Evolutionary conservation across 345 rosid species (phyloP).

Genomic region (Hibiscus syriacus): DNA sequence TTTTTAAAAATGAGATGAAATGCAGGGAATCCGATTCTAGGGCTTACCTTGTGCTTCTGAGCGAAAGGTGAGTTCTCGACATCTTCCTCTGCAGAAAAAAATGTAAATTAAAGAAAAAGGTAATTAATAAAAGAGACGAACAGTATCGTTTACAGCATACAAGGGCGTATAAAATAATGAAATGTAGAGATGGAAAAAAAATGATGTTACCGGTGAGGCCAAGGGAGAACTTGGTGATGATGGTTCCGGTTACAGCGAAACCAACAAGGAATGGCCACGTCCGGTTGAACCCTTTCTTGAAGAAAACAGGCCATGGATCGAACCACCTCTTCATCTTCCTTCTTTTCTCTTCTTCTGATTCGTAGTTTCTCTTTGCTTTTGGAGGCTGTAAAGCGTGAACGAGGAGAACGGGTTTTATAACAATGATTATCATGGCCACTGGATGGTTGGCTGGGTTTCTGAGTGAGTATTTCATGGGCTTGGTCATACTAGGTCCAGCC

Average conservation of each 20-base stretch:
- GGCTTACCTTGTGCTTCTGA: conserved; percentile 58
- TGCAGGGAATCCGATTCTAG: not conserved
- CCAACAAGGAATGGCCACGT: conserved; percentile 83
- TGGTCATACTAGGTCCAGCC: not conserved
- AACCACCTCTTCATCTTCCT: conserved; percentile 38
- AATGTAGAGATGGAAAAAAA: not conserved
- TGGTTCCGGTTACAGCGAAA: conserved; percentile 55
- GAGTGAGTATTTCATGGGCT: not conserved
- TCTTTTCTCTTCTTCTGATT: not conserved
- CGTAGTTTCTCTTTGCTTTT: not conserved
- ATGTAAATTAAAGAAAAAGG: too few relatives aligned
- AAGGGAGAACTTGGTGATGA: conserved; percentile 62
- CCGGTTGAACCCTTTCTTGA: conserved; percentile 68
- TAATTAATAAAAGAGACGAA: not conserved
- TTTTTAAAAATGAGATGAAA: too few relatives aligned
- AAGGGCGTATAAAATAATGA: not conserved
- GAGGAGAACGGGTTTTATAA: not conserved
- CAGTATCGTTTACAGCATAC: not conserved
- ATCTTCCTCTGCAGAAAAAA: conserved; percentile 61
- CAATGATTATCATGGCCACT: not conserved
- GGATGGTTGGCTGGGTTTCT: not conserved
- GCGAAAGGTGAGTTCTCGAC: conserved; percentile 76
- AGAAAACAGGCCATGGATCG: conserved; percentile 76
- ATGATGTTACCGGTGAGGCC: conserved; percentile 50
- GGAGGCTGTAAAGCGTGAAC: not conserved